These are phyloP conservation scores for Aspergillus homomorphus DNA, from an alignment of 495 filamentous ascomycete species.

Conservation along the genomic window DNA sequence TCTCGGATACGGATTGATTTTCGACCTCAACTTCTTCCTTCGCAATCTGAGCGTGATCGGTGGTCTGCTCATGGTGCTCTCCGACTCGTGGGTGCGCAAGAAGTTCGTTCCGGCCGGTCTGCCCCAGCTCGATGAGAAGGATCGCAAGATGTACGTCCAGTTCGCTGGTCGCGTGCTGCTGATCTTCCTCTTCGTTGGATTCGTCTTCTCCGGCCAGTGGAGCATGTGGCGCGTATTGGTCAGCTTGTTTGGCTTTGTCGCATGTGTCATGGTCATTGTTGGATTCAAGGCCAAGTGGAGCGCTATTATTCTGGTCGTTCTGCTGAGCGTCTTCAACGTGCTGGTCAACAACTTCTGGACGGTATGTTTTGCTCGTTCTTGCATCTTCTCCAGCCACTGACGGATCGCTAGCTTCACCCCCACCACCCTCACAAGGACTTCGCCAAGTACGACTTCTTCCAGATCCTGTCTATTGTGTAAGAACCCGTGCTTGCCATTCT, in stretches of 20 bases:
- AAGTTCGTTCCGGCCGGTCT: conserved; percentile 93
- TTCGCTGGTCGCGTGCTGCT: conserved; percentile 92
- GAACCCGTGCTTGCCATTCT: conserved; percentile 23
- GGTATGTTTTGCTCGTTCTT: conserved; percentile 55
- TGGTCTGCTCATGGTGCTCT: conserved; percentile 94
- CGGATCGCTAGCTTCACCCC: conserved; percentile 73
- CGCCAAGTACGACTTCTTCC: conserved; percentile 99
- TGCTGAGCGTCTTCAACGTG: conserved; percentile 93
- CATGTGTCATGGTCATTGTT: conserved; percentile 97
- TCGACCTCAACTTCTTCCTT: conserved; percentile 99
- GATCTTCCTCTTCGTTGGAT: conserved; percentile 95
- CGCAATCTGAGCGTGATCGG: conserved; percentile 97
- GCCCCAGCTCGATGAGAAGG: conserved; percentile 94
- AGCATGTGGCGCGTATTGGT: conserved; percentile 79
- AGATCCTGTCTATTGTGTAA: conserved; percentile 97
- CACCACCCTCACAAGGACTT: conserved; percentile 99
- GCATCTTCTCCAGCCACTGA: conserved; percentile 12
- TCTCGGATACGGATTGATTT: conserved; percentile 95
- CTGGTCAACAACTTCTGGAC: conserved; percentile 99
- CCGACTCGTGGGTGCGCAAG: conserved; percentile 97
- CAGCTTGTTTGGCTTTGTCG: conserved; percentile 76
- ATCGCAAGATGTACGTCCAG: conserved; percentile 99
- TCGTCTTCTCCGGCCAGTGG: conserved; percentile 94
- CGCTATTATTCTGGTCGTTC: conserved; percentile 86
- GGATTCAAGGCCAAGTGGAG: conserved; percentile 99